Conservation (phyloP, 2,329 filamentous ascomycete genomes). For the Arthrobotrys pseudoclavata region DNA sequence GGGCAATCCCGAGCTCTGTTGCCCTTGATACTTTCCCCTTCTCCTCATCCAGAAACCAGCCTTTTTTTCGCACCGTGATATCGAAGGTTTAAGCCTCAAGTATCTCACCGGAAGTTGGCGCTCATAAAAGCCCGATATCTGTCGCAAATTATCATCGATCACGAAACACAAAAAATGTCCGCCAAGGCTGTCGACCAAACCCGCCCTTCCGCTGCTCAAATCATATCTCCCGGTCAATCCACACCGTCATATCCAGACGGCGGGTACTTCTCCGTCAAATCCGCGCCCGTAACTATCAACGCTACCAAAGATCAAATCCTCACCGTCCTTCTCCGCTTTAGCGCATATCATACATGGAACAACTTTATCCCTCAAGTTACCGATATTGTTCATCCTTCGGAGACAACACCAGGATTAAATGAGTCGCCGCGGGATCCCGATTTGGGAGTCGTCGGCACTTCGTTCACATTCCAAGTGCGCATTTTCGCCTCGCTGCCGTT, state of each 20-base stretch:
- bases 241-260: slow-evolving; percentile 47
- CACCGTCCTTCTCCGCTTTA: slow-evolving; percentile 32
- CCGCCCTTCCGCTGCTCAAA: slow-evolving; percentile 36
- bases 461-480: slow-evolving; percentile 32
- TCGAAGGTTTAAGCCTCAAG: background rate
- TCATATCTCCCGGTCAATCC: slow-evolving; percentile 39
- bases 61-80: background rate
- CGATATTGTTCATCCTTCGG: slow-evolving; percentile 40
- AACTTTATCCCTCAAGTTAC: slow-evolving; percentile 30
- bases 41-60: background rate
- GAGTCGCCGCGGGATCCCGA: slow-evolving; percentile 7
- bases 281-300: slow-evolving; percentile 47
- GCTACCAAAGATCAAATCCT: slow-evolving; percentile 54
- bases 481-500: slow-evolving; percentile 42
- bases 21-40: slow-evolving; percentile 9
- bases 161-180: slow-evolving; percentile 20
- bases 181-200: slow-evolving; percentile 29
- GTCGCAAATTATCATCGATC: slow-evolving; percentile 11
- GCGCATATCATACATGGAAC: slow-evolving; percentile 47
- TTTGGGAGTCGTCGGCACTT: slow-evolving; percentile 26
- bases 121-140: background rate
- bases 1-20: slow-evolving; percentile 23
- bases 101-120: background rate
- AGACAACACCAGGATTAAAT: background rate
- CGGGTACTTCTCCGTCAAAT: slow-evolving; percentile 52